A percentile compares a stretch with the other conserved stretches of the same genome.
Conservation (phyloP, 306 rosid species). For the Acacia confusa region DNA sequence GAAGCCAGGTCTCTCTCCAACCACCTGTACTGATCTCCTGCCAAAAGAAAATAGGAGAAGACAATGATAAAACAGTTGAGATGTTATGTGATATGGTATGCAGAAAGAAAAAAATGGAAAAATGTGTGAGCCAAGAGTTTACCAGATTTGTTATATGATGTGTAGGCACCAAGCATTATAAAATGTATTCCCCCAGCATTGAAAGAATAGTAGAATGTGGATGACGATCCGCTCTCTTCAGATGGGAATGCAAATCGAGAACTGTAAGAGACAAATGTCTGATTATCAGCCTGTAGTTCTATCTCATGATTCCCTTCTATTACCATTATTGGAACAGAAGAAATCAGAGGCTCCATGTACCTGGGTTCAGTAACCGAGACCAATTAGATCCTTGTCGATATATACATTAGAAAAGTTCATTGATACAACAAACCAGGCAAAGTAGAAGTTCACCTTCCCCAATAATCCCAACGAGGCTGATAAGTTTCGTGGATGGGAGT, state of each 20-base stretch:
- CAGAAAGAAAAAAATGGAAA: background rate
- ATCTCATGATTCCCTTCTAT: constrained; percentile 92
- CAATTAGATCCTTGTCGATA: background rate
- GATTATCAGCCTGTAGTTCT: constrained; percentile 68
- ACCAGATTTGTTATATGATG: constrained; percentile 63
- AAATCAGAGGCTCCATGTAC: constrained; percentile 80
- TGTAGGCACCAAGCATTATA: constrained; percentile 80
- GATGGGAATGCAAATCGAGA: constrained; percentile 87
- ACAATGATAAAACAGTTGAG: background rate
- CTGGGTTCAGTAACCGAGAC: constrained; percentile 38
- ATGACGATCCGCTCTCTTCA: constrained; percentile 73
- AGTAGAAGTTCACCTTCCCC: constrained; percentile 72
- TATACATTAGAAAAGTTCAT: background rate
- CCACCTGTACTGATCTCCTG: constrained; percentile 88
- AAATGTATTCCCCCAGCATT: constrained; percentile 92
- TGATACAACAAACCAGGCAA: background rate
- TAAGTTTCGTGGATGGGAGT: constrained; percentile 88
- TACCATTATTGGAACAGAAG: constrained; percentile 81
- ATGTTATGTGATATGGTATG: background rate
- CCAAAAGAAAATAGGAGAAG: constrained; percentile 12
- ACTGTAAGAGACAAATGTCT: constrained; percentile 73
- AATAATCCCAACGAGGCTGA: constrained; percentile 96
- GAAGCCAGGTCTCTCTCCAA: constrained; percentile 73
- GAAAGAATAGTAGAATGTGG: constrained; percentile 82
- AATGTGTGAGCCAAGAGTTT: background rate